phyloP scores from a whole-genome alignment of 1,284 basidiomycete species.

The Termitomyces sp. region DNA sequence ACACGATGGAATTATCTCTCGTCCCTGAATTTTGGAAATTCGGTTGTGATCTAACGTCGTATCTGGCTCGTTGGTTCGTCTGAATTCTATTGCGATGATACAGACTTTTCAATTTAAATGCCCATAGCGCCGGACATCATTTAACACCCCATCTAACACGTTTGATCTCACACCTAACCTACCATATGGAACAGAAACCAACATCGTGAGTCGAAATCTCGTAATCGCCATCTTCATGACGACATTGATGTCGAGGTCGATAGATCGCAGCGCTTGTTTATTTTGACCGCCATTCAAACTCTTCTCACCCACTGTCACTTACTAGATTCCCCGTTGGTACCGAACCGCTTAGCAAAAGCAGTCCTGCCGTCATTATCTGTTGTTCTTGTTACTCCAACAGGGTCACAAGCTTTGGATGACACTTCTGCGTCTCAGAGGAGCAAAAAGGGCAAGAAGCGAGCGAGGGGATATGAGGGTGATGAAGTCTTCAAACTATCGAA shows the following conservation, averaged over 20 bases:
- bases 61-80: slow-evolving; percentile 46
- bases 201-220: slow-evolving; percentile 41
- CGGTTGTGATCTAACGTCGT: slow-evolving; percentile 47
- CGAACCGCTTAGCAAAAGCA: slow-evolving; percentile 52
- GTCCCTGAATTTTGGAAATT: slow-evolving; percentile 50
- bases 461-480: slow-evolving; percentile 73
- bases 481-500: slow-evolving; percentile 62
- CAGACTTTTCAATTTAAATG: slow-evolving; percentile 7
- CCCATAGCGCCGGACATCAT: slow-evolving; percentile 41
- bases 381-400: slow-evolving; percentile 41
- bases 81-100: background rate
- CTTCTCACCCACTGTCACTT: slow-evolving; percentile 42
- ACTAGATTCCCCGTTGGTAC: slow-evolving; percentile 43
- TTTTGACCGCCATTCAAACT: slow-evolving; percentile 39
- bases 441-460: slow-evolving; percentile 71
- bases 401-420: slow-evolving; percentile 20
- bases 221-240: background rate
- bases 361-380: slow-evolving; percentile 45
- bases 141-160: slow-evolving; percentile 48
- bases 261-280: slow-evolving; percentile 39
- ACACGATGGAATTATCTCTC: slow-evolving; percentile 48
- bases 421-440: slow-evolving; percentile 26
- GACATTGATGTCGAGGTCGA: background rate
- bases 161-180: slow-evolving; percentile 45
- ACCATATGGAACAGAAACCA: slow-evolving; percentile 55